These are phyloP conservation scores for Immersiporthe knoxdaviesiana DNA, from an alignment of 2,329 filamentous ascomycete species.

Conservation along the genomic window DNA sequence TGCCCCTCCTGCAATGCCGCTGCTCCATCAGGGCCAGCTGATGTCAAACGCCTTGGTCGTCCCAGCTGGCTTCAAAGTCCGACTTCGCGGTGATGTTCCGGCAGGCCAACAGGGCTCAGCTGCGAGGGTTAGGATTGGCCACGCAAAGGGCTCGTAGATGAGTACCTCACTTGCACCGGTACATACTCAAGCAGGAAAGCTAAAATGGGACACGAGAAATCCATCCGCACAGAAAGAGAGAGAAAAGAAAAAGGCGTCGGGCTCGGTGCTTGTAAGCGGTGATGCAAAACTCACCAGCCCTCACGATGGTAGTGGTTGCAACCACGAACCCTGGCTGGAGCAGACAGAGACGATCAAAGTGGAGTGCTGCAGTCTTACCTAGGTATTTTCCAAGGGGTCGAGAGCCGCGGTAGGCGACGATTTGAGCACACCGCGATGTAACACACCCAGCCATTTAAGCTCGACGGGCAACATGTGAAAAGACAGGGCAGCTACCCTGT, in stretches of 20 bases:
- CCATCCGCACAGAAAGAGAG: not conserved
- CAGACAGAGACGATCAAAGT: not conserved
- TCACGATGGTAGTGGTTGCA: not conserved
- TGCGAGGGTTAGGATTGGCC: not conserved
- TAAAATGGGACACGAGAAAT: not conserved
- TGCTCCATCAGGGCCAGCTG: no score
- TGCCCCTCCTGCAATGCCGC: no score
- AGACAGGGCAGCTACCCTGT: not conserved
- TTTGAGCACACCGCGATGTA: conserved; percentile 8
- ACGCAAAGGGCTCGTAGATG: not conserved
- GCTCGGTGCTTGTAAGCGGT: not conserved
- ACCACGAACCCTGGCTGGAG: no score
- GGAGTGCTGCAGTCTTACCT: not conserved
- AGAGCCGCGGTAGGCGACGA: conserved; percentile 9
- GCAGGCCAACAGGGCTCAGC: not conserved
- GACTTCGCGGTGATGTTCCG: not conserved
- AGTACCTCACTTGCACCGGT: not conserved
- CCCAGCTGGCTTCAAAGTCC: no score
- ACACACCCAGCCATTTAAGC: conserved; percentile 8
- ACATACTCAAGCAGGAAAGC: not conserved
- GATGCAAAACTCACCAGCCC: not conserved
- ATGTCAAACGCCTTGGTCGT: no score
- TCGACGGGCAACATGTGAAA: conserved; percentile 14
- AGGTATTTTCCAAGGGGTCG: not conserved
- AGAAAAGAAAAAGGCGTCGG: not conserved